Evolutionary conservation across 352 stramenopile species (phyloP).

Genomic region (Globisporangium parvum): DNA sequence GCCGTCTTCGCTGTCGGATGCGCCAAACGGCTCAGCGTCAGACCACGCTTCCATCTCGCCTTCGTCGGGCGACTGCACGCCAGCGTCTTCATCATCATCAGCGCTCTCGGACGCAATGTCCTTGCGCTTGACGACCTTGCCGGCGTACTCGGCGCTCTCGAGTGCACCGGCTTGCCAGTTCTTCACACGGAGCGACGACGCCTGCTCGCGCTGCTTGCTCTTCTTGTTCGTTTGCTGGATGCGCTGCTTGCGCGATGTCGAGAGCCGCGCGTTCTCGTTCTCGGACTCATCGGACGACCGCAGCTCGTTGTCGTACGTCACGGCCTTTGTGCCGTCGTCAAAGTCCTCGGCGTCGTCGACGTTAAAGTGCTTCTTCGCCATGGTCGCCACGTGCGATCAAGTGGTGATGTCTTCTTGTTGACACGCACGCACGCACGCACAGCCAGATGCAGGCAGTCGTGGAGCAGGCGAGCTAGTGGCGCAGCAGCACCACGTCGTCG

Average conservation of each 20-base stretch:
- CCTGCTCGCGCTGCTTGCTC: slow-evolving; percentile 29
- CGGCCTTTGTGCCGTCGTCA: slow-evolving; percentile 64
- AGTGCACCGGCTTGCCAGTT: slow-evolving; percentile 60
- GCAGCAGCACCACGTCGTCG: too few species aligned
- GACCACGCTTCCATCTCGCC: slow-evolving; percentile 75
- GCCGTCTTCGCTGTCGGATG: slow-evolving; percentile 42
- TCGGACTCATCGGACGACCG: slow-evolving; percentile 12
- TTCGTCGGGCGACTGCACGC: slow-evolving; percentile 58
- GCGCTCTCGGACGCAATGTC: slow-evolving; percentile 23
- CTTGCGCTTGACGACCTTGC: slow-evolving; percentile 72
- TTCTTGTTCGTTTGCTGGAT: slow-evolving; percentile 25
- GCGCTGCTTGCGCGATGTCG: slow-evolving; percentile 50
- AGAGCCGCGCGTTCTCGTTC: slow-evolving; percentile 31
- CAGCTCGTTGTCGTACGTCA: slow-evolving; percentile 29
- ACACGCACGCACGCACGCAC: too few species aligned
- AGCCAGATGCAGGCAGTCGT: not conserved
- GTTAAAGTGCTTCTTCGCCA: slow-evolving; percentile 54
- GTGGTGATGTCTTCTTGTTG: not conserved
- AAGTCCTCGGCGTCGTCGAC: slow-evolving; percentile 80
- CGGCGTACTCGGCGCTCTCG: slow-evolving; percentile 58
- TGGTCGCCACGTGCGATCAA: slow-evolving; percentile 23
- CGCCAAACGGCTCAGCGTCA: slow-evolving; percentile 74
- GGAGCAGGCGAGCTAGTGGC: not conserved
- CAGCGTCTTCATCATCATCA: slow-evolving; percentile 10
- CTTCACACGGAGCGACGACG: slow-evolving; percentile 65